A percentile compares a stretch with the other conserved stretches of the same genome.
These are phyloP conservation scores for Pythium vanterpoolii DNA, from an alignment of 352 stramenopile genomes.

Conservation along the genomic window DNA sequence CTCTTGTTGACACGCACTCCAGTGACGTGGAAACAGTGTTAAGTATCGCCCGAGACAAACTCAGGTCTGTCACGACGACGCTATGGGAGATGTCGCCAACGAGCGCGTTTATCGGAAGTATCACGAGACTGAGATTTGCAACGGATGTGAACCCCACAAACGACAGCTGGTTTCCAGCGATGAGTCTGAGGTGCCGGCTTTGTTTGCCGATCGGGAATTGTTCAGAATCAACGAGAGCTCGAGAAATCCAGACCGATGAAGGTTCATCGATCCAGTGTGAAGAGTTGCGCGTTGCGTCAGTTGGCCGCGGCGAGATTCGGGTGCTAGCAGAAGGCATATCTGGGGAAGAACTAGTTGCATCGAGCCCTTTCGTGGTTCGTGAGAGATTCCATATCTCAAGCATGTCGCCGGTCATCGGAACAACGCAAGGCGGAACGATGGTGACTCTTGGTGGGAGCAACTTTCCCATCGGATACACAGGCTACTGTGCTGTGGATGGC, in stretches of 20 bases:
- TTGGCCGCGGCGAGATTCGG: neutral
- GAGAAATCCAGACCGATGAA: neutral
- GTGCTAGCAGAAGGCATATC: neutral
- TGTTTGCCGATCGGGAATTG: neutral
- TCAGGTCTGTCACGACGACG: neutral
- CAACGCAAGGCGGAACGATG: neutral
- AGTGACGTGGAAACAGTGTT: neutral
- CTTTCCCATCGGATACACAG: constrained; percentile 4
- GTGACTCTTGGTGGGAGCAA: neutral
- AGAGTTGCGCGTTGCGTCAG: neutral
- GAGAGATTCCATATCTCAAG: neutral
- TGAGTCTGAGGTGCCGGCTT: constrained; percentile 2
- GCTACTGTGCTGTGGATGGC: constrained; percentile 2
- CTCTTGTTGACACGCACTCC: neutral
- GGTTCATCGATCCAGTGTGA: neutral
- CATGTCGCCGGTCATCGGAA: neutral
- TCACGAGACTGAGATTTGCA: neutral
- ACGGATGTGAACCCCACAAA: neutral
- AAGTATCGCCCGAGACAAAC: neutral
- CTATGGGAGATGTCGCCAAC: neutral
- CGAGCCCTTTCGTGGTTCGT: neutral
- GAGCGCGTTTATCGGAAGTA: neutral
- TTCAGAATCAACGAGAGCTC: neutral
- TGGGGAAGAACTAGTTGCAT: neutral
- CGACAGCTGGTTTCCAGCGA: neutral